Conservation (phyloP, 2,329 filamentous ascomycete species). For the Endocalyx cinctus region DNA sequence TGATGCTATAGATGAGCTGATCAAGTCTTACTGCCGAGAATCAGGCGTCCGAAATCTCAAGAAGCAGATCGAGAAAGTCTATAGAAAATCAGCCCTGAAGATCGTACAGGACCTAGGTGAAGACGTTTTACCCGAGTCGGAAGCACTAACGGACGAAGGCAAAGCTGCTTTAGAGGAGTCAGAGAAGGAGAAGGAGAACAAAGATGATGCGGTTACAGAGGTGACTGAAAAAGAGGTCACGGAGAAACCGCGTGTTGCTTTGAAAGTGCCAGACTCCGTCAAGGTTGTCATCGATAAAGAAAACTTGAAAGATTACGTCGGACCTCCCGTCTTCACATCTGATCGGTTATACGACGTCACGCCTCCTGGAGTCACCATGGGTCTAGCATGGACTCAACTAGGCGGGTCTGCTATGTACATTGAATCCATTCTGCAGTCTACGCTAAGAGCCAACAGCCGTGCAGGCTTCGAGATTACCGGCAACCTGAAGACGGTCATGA, state of each 20-base stretch:
- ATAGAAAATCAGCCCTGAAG: constrained; percentile 93
- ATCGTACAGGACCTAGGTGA: constrained; percentile 95
- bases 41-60: constrained; percentile 96
- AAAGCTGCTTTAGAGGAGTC: constrained; percentile 71
- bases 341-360: constrained; percentile 93
- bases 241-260: constrained; percentile 66
- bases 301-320: constrained; percentile 94
- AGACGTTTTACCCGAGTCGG: constrained; percentile 71
- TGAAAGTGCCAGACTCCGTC: constrained; percentile 81
- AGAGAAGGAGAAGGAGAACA: constrained; percentile 63
- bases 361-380: constrained; percentile 94
- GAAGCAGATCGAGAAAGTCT: constrained; percentile 99
- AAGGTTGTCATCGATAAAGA: constrained; percentile 83
- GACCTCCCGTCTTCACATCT: constrained; percentile 90
- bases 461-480: constrained; percentile 87
- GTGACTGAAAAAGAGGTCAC: constrained; percentile 59
- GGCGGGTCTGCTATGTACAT: constrained; percentile 95
- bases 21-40: constrained; percentile 97
- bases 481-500: constrained; percentile 96
- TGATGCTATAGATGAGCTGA: constrained; percentile 89
- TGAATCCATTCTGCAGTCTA: constrained; percentile 88
- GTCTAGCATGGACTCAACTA: constrained; percentile 95
- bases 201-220: constrained; percentile 25
- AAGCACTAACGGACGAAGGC: constrained; percentile 79
- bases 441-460: constrained; percentile 67